These are phyloP conservation scores for Podochytrium sp. DNA, from an alignment of 192 early-diverging fungal genomes.

Conservation along the genomic window DNA sequence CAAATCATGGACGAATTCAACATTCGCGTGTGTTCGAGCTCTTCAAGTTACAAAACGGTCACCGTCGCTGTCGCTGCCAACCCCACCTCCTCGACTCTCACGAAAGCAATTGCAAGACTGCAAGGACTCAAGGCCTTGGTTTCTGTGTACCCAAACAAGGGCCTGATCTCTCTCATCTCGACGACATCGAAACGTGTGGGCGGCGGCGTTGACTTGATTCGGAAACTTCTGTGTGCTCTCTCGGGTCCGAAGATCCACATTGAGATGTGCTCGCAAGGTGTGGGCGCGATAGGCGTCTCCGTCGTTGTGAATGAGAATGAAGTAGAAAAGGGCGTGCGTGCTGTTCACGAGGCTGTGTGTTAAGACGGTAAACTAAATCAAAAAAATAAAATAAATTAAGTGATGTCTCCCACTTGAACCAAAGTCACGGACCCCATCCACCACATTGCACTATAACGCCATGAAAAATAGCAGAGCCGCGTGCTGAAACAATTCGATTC, in stretches of 20 bases:
- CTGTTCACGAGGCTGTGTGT: conserved; percentile 13
- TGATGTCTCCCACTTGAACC: too few species aligned
- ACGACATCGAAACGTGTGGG: neutral
- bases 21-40: neutral
- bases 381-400: too few species aligned
- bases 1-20: conserved; percentile 1
- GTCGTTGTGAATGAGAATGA: conserved; percentile 16
- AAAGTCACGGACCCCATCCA: too few species aligned
- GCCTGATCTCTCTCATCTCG: conserved; percentile 2
- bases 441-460: too few species aligned
- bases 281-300: conserved; percentile 14
- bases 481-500: too few species aligned
- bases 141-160: neutral
- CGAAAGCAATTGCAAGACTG: conserved; percentile 6
- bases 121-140: neutral
- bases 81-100: neutral
- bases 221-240: neutral
- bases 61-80: conserved; percentile 14
- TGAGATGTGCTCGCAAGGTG: conserved; percentile 19
- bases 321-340: neutral
- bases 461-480: too few species aligned
- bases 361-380: too few species aligned
- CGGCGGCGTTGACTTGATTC: neutral
- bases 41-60: neutral
- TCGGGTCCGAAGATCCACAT: conserved; percentile 4